These are phyloP conservation scores for Aspergillus ochraceus DNA, from an alignment of 2,329 filamentous ascomycete species.

Conservation along the genomic window DNA sequence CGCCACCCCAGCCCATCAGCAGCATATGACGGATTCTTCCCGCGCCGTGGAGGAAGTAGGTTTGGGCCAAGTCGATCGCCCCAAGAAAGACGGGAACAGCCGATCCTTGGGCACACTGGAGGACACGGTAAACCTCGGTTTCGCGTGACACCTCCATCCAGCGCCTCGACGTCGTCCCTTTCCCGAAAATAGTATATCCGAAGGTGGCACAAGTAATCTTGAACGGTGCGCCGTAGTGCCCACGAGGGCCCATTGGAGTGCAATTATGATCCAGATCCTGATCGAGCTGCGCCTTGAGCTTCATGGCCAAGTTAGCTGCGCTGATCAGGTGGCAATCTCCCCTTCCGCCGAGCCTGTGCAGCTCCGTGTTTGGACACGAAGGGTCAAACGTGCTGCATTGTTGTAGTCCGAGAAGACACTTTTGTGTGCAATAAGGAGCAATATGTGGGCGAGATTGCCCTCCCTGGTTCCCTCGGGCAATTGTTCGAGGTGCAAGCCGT, in stretches of 20 bases:
- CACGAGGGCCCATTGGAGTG: slow-evolving; percentile 25
- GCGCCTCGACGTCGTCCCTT: background rate
- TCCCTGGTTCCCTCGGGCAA: too few species aligned
- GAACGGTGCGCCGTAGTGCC: slow-evolving; percentile 26
- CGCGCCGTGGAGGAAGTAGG: slow-evolving; percentile 23
- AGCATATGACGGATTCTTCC: slow-evolving; percentile 27
- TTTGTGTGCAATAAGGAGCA: slow-evolving; percentile 23
- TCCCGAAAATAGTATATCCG: slow-evolving; percentile 22
- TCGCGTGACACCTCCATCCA: slow-evolving; percentile 12
- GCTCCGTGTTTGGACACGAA: slow-evolving; percentile 23
- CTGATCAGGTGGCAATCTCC: slow-evolving; percentile 18
- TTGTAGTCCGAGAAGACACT: slow-evolving; percentile 25
- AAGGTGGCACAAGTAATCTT: slow-evolving; percentile 26
- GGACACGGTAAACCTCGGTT: slow-evolving; percentile 17
- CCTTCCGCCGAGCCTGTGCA: slow-evolving; percentile 14
- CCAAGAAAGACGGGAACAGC: slow-evolving; percentile 28
- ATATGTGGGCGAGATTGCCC: too few species aligned
- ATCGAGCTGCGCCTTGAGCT: slow-evolving; percentile 28
- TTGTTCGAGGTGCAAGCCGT: too few species aligned
- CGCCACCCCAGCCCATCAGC: slow-evolving; percentile 22
- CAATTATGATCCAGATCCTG: slow-evolving; percentile 27
- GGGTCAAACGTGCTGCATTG: slow-evolving; percentile 20
- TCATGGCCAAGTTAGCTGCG: slow-evolving; percentile 15
- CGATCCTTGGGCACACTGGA: slow-evolving; percentile 16
- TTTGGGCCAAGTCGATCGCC: slow-evolving; percentile 18